Conservation (phyloP, 176 grass and related monocot species). For the Metroxylon sagu region DNA sequence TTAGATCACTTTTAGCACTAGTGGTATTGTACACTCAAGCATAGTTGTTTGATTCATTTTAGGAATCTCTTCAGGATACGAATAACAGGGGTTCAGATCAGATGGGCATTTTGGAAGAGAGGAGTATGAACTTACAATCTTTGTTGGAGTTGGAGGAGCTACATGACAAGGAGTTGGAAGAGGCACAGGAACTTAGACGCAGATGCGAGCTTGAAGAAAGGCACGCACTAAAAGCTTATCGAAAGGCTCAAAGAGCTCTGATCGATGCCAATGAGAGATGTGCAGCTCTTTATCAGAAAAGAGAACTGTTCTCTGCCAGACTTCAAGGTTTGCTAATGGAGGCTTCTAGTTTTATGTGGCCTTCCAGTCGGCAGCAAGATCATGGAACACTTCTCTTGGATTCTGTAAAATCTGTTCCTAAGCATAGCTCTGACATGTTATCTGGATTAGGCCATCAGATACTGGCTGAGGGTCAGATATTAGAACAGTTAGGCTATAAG, state of each 20-base stretch:
- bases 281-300: slow-evolving; percentile 52
- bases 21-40: not conserved
- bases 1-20: too few species aligned
- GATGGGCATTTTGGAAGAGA: slow-evolving; percentile 13
- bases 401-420: slow-evolving; percentile 21
- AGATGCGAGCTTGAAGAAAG: slow-evolving; percentile 83
- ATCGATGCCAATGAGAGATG: slow-evolving; percentile 88
- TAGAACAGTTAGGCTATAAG: slow-evolving; percentile 35
- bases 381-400: not conserved
- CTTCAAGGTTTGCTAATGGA: slow-evolving; percentile 59
- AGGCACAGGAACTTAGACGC: slow-evolving; percentile 62
- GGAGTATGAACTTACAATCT: slow-evolving; percentile 40
- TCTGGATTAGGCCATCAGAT: slow-evolving; percentile 29
- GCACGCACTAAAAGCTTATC: slow-evolving; percentile 75
- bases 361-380: slow-evolving; percentile 15
- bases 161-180: slow-evolving; percentile 77
- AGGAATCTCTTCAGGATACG: slow-evolving; percentile 19
- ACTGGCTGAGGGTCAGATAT: slow-evolving; percentile 25
- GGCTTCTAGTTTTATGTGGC: slow-evolving; percentile 34
- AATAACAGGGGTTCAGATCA: slow-evolving; percentile 24
- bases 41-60: not conserved
- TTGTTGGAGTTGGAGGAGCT: slow-evolving; percentile 72
- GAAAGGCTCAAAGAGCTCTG: slow-evolving; percentile 78
- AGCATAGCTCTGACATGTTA: slow-evolving; percentile 31
- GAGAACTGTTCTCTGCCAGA: slow-evolving; percentile 55